Conservation (phyloP, 345 rosid species). For the Hibiscus syriacus region DNA sequence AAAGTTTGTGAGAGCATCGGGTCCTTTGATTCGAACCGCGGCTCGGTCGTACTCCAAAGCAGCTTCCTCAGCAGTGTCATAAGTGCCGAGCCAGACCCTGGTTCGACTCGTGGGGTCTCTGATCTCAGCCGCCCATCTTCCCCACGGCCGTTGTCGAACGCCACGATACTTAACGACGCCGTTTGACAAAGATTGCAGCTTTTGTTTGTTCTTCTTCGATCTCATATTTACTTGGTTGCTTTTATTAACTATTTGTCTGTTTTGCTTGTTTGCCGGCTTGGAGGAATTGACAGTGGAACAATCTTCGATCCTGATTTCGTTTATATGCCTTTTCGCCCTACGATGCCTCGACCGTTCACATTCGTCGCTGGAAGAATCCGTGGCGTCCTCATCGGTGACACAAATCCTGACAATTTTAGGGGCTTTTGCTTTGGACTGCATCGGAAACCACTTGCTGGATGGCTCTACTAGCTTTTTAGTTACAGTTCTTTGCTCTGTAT, state of each 20-base stretch:
- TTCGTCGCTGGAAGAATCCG: slow-evolving; percentile 70
- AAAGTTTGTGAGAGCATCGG: slow-evolving; percentile 54
- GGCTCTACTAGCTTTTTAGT: slow-evolving; percentile 23
- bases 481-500: slow-evolving; percentile 37
- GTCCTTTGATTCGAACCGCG: slow-evolving; percentile 56
- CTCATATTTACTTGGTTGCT: neutral
- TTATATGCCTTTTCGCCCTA: slow-evolving; percentile 47
- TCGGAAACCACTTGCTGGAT: neutral
- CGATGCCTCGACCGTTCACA: slow-evolving; percentile 16
- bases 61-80: slow-evolving; percentile 69
- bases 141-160: slow-evolving; percentile 68
- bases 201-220: slow-evolving; percentile 10
- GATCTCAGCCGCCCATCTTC: slow-evolving; percentile 79
- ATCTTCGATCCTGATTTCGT: slow-evolving; percentile 46
- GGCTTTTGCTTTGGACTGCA: slow-evolving; percentile 3
- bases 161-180: slow-evolving; percentile 49
- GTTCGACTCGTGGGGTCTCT: slow-evolving; percentile 43
- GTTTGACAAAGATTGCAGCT: slow-evolving; percentile 4
- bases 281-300: neutral
- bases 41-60: slow-evolving; percentile 65
- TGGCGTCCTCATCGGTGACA: slow-evolving; percentile 56
- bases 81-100: slow-evolving; percentile 69
- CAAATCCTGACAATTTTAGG: slow-evolving; percentile 41
- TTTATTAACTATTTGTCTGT: neutral
- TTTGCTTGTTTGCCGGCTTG: neutral